Evolutionary conservation across 805 yeast genomes (phyloP).

Genomic region (Barnettozyma botsteinii): DNA sequence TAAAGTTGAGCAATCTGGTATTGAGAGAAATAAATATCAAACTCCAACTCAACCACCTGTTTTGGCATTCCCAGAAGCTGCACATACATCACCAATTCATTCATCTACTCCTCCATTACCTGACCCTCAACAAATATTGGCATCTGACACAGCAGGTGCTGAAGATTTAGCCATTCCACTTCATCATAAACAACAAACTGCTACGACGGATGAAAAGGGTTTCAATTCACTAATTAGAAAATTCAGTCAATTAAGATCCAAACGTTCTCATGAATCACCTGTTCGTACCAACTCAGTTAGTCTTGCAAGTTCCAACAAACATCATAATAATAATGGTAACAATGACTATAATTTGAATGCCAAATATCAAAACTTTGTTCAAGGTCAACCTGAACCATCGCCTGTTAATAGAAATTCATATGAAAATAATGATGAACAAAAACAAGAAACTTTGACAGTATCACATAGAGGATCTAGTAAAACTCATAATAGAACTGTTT

Average conservation of each 20-base stretch:
- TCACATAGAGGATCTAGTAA: slow-evolving; percentile 7
- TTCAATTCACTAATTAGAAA: slow-evolving; percentile 26
- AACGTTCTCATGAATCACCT: slow-evolving; percentile 4
- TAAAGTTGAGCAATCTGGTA: neutral
- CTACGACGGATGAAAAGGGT: slow-evolving; percentile 29
- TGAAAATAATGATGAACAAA: slow-evolving; percentile 13
- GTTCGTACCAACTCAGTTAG: slow-evolving; percentile 10
- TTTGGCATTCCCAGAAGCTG: slow-evolving; percentile 43
- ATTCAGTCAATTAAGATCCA: slow-evolving; percentile 25
- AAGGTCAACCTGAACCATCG: slow-evolving; percentile 16
- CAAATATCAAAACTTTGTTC: slow-evolving; percentile 7
- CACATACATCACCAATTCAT: slow-evolving; percentile 46
- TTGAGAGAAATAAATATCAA: neutral
- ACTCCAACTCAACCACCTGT: slow-evolving; percentile 37
- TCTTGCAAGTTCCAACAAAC: neutral
- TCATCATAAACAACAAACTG: slow-evolving; percentile 32
- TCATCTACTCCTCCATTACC: slow-evolving; percentile 34
- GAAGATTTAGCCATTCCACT: slow-evolving; percentile 25
- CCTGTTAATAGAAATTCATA: slow-evolving; percentile 23
- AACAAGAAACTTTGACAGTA: neutral
- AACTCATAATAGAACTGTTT: slow-evolving; percentile 25
- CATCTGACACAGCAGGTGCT: slow-evolving; percentile 37
- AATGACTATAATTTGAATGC: slow-evolving; percentile 1
- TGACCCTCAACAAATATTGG: slow-evolving; percentile 36
- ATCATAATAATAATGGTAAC: neutral